Conservation (phyloP, 2,329 filamentous ascomycete genomes). For the Fusarium fujikuroi region DNA sequence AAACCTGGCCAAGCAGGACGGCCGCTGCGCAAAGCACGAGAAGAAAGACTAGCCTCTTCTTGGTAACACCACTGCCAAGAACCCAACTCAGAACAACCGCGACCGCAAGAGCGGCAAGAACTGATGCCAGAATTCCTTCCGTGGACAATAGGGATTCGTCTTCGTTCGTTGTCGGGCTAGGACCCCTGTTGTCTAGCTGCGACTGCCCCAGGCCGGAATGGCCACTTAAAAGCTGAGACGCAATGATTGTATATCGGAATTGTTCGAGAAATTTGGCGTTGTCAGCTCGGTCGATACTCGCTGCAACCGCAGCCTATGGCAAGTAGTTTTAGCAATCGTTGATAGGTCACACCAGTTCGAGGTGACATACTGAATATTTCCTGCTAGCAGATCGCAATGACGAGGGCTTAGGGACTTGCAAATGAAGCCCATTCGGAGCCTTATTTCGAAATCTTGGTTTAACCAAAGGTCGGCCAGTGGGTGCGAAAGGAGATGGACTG, state of each 20-base stretch:
- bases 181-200: conserved; percentile 36
- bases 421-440: conserved; percentile 55
- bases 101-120: conserved; percentile 67
- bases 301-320: conserved; percentile 73
- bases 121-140: conserved; percentile 61
- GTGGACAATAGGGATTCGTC: conserved; percentile 52
- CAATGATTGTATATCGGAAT: conserved; percentile 92
- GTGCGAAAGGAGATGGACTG: conserved; percentile 65
- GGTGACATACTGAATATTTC: conserved; percentile 61
- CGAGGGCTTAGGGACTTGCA: conserved; percentile 53
- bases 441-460: conserved; percentile 64
- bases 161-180: conserved; percentile 22
- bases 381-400: conserved; percentile 59
- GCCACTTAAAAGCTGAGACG: conserved; percentile 86
- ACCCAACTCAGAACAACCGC: conserved; percentile 80
- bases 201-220: conserved; percentile 62
- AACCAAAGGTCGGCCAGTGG: conserved; percentile 65
- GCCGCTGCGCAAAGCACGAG: conserved; percentile 64
- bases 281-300: conserved; percentile 78
- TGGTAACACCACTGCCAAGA: conserved; percentile 65
- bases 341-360: neutral
- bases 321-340: conserved; percentile 8
- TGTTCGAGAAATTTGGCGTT: conserved; percentile 89
- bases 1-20: conserved; percentile 70
- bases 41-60: conserved; percentile 63